Conservation (phyloP, 805 yeast species). For the Pichia eremophila region DNA sequence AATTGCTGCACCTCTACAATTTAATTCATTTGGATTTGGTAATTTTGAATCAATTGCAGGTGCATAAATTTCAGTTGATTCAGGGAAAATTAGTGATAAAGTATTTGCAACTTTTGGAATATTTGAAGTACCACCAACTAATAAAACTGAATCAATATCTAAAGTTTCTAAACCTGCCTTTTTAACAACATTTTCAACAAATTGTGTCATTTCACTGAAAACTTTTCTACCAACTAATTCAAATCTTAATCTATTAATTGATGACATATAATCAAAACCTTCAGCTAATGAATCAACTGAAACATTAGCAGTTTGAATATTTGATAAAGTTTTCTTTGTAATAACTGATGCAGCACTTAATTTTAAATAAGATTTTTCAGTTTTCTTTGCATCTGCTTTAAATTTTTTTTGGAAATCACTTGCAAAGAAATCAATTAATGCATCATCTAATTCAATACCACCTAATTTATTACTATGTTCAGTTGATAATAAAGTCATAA, state of each 20-base stretch:
- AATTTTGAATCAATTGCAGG: constrained; percentile 75
- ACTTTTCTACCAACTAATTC: constrained; percentile 80
- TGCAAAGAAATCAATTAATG: constrained; percentile 75
- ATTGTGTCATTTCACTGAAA: constrained; percentile 63
- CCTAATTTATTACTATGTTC: constrained; percentile 76
- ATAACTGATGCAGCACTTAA: constrained; percentile 72
- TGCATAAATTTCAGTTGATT: constrained; percentile 61
- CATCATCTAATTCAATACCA: constrained; percentile 77
- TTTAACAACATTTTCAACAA: constrained; percentile 62
- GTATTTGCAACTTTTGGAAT: constrained; percentile 83
- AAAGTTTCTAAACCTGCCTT: constrained; percentile 81
- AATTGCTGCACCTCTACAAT: constrained; percentile 91
- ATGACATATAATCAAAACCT: constrained; percentile 87
- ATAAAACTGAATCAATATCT: constrained; percentile 82
- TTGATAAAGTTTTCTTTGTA: constrained; percentile 85
- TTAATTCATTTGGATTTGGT: constrained; percentile 77
- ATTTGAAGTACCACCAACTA: constrained; percentile 90
- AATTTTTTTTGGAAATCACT: constrained; percentile 89
- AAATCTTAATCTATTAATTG: constrained; percentile 88
- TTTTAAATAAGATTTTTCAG: constrained; percentile 82
- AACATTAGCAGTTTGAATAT: constrained; percentile 79
- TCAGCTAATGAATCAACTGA: constrained; percentile 93
- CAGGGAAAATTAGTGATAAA: constrained; percentile 71
- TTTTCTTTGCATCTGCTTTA: constrained; percentile 69
- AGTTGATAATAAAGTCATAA: constrained; percentile 80